Conservation (phyloP, 495 filamentous ascomycete species). For the Podospora sp. region DNA sequence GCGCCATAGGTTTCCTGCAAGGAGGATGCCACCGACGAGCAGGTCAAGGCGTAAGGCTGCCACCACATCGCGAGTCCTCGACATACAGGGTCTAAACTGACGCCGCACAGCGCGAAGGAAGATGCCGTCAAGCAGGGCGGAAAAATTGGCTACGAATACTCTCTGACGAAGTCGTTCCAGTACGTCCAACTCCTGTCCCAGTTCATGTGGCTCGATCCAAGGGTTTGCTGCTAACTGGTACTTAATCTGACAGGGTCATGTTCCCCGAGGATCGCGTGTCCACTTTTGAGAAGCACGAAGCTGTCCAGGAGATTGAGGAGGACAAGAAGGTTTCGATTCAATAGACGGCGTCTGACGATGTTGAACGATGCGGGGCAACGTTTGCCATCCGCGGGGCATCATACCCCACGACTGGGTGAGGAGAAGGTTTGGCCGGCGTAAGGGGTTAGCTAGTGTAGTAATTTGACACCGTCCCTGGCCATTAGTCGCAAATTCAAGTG, state of each 20-base stretch:
- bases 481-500: no score
- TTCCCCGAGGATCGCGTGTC: constrained; percentile 67
- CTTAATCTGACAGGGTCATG: constrained; percentile 61
- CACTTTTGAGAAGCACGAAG: constrained; percentile 63
- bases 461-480: background rate
- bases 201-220: background rate
- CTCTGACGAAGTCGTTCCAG: constrained; percentile 88
- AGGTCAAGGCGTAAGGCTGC: constrained; percentile 63
- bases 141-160: constrained; percentile 79
- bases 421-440: background rate
- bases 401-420: background rate
- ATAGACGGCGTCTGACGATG: constrained; percentile 41
- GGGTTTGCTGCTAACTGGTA: background rate
- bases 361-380: constrained; percentile 22
- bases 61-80: background rate
- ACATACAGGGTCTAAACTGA: background rate
- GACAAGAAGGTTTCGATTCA: constrained; percentile 74
- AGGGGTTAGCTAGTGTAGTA: background rate
- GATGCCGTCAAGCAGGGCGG: constrained; percentile 70
- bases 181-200: constrained; percentile 49
- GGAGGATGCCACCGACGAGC: constrained; percentile 56
- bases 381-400: constrained; percentile 21
- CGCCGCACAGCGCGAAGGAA: constrained; percentile 67
- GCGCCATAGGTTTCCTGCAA: constrained; percentile 74
- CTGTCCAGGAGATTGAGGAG: constrained; percentile 71